Base-by-base conservation (phyloP, 345 rosid species). In the Ceriops decandra region DNA sequence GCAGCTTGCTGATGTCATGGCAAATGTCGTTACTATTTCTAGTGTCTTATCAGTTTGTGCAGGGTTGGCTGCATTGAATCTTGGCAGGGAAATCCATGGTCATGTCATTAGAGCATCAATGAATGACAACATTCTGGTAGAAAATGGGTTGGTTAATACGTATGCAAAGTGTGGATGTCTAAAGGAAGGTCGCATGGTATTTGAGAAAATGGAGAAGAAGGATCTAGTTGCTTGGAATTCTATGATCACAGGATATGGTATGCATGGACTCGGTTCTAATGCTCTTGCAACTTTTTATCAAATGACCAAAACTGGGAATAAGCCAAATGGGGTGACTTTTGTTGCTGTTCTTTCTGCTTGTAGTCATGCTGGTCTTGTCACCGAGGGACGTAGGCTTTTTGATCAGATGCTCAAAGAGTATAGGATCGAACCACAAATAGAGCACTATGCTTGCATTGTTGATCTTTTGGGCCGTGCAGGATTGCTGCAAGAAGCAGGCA, bases 311-410 rank as follows among this genome's bases (percentile, higher is more conserved):
- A 68, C 82, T 35, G 90, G 90, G 35, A 67, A 68, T 33, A 64
- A 60, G 61, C 97, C 89, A 2, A 85, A 87, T 70, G 83, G 82
- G 32, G 77, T 93, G 63, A 80, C 91, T n/a, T 81, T 90, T 70
- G 76, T 87, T 53, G 86, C 97, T 36, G 81, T 86, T 83, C 92
- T 85, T 66, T 87, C 97, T 69, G 89, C 96, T 5, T 90, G 92
- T 70, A 86, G 87, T 79, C 96, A 85, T 67, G 81, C 89, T 32
- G 92, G 96, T 62, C 82, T 90, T 66, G 90, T 86, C 53, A 60
- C 70, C 22, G 74, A 84, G 76, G 97, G 88, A 11, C 85, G 82
- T 52, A 67, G 42, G 22, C 60, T 85, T 64, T 85, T 84, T 68
- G 51, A 82, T 66, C 75, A 75, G 17, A 87, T 87, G 90, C 31